Conservation (phyloP, 2,329 filamentous ascomycete genomes). For the Stylonectria norvegica region DNA sequence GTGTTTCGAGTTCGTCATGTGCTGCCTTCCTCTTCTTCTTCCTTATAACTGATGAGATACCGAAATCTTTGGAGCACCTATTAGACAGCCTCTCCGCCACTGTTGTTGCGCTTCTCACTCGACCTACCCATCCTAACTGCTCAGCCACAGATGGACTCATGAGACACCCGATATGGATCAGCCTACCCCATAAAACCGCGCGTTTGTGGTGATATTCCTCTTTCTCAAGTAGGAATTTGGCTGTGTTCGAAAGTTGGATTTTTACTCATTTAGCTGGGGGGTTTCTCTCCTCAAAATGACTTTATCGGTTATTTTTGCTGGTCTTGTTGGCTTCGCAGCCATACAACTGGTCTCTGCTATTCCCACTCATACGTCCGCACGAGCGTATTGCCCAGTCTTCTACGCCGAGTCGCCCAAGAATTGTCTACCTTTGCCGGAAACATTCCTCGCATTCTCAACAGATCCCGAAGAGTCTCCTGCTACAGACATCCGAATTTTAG, state of each 20-base stretch:
- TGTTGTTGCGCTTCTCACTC: too few relatives aligned
- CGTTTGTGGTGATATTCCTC: neutral
- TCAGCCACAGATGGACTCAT: too few relatives aligned
- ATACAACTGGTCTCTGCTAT: conserved; percentile 11
- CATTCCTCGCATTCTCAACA: conserved; percentile 19
- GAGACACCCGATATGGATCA: conserved; percentile 10
- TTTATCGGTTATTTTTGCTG: conserved; percentile 11
- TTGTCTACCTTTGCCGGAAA: conserved; percentile 20
- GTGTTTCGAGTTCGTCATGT: too few relatives aligned
- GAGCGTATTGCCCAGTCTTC: conserved; percentile 24
- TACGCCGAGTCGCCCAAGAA: conserved; percentile 14
- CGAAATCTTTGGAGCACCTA: too few relatives aligned
- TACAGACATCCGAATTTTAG: conserved; percentile 33
- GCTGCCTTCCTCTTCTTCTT: too few relatives aligned
- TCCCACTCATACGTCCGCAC: conserved; percentile 7
- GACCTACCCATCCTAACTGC: too few relatives aligned
- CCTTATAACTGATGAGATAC: too few relatives aligned
- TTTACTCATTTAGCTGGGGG: neutral
- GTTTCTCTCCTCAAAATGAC: conserved; percentile 9
- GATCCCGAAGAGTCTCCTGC: conserved; percentile 2
- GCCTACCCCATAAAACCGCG: conserved; percentile 9
- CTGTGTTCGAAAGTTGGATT: neutral
- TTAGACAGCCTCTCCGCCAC: too few relatives aligned
- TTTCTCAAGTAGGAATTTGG: neutral
- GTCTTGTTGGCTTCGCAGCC: conserved; percentile 7